Conservation (phyloP, 2,329 filamentous ascomycete species). For the Sphaerulina populicola region DNA sequence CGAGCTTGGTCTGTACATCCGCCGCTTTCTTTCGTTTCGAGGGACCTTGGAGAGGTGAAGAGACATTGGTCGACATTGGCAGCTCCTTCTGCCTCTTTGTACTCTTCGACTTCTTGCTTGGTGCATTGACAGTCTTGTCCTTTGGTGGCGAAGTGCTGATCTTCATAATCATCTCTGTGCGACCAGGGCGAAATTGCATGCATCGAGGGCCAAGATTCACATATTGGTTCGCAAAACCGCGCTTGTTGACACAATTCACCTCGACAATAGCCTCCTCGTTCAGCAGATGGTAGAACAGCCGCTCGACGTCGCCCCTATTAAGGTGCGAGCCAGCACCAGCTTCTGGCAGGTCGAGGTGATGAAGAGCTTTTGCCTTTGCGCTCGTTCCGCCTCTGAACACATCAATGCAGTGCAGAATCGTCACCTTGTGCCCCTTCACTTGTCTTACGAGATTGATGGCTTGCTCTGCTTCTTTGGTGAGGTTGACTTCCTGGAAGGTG, state of each 20-base stretch:
- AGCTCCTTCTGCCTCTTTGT: conserved; percentile 38
- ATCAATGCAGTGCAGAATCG: conserved; percentile 73
- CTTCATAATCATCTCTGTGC: conserved; percentile 44
- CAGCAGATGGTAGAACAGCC: conserved; percentile 70
- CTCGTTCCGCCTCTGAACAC: conserved; percentile 64
- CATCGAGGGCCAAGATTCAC: conserved; percentile 45
- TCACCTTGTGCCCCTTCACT: conserved; percentile 54
- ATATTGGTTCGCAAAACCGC: conserved; percentile 67
- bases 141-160: conserved; percentile 36
- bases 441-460: conserved; percentile 60
- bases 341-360: conserved; percentile 48
- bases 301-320: conserved; percentile 68
- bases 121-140: conserved; percentile 31
- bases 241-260: conserved; percentile 37
- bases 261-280: conserved; percentile 67
- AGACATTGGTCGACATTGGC: conserved; percentile 58
- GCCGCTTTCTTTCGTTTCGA: conserved; percentile 32
- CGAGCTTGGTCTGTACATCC: conserved; percentile 22
- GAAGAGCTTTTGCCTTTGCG: conserved; percentile 48
- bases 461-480: conserved; percentile 63
- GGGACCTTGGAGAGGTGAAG: conserved; percentile 51
- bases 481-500: conserved; percentile 65
- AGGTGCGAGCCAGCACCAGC: conserved; percentile 62
- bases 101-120: conserved; percentile 29
- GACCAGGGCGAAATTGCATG: conserved; percentile 41